These are phyloP conservation scores for Desmodesmus armatus DNA, from an alignment of 139 green algal genomes.

Conservation along the genomic window DNA sequence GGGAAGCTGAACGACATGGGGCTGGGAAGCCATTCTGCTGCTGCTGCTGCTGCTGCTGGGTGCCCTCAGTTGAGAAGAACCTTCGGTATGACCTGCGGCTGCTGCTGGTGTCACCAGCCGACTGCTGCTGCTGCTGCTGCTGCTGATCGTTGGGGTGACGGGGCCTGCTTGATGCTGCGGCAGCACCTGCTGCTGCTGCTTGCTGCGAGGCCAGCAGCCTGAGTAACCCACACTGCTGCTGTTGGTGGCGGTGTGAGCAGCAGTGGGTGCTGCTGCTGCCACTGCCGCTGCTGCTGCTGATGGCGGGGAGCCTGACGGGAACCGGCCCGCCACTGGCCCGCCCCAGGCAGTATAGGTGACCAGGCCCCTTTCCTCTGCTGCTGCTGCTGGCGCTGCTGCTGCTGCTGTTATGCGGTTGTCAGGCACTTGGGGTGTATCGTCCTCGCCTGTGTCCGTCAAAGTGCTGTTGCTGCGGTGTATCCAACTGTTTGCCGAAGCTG, in stretches of 20 bases:
- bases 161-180: not conserved
- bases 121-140: constrained; percentile 14
- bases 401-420: too few species aligned
- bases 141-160: not conserved
- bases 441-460: too few species aligned
- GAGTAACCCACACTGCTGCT: not conserved
- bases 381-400: not conserved
- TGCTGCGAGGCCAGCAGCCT: not conserved
- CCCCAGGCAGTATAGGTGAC: not conserved
- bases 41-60: not conserved
- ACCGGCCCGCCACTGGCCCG: not conserved
- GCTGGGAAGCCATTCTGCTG: too few species aligned
- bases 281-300: constrained; percentile 26
- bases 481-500: too few species aligned
- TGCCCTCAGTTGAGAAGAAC: too few species aligned
- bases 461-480: too few species aligned
- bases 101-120: too few species aligned
- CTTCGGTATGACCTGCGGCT: too few species aligned
- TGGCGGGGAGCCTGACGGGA: not conserved
- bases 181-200: not conserved
- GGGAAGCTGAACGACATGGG: too few species aligned
- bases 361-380: not conserved
- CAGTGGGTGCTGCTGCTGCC: not conserved
- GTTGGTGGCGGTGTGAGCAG: too few species aligned
- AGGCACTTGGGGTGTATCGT: too few species aligned